Base-by-base conservation (phyloP, 805 yeast species). In the Pichia cabralensis region DNA sequence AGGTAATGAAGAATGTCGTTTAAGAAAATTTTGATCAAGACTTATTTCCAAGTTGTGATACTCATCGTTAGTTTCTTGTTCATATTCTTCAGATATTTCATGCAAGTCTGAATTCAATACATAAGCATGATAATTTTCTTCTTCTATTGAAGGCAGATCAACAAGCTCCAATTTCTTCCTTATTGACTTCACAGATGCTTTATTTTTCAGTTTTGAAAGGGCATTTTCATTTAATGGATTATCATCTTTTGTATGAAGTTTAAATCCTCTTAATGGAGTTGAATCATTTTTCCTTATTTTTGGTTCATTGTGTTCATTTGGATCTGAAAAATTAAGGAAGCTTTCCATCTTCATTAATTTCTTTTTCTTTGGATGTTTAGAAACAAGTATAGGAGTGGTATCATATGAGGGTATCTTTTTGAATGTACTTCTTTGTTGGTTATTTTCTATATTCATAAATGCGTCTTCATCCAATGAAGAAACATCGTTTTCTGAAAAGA, bases 271-370 rank as follows among this genome's bases (percentile, higher is more conserved):
- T 8, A 37, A 20, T 15, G 35, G 35, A 5, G 14, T n/a, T n/a
- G n/a, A n/a, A n/a, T n/a, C n/a, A n/a, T n/a, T n/a, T n/a, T n/a
- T n/a, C n/a, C n/a, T n/a, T n/a, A n/a, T n/a, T n/a, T n/a, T n/a
- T n/a, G n/a, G n/a, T n/a, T n/a, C n/a, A n/a, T n/a, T n/a, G n/a
- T n/a, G n/a, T n/a, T n/a, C n/a, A n/a, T n/a, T n/a, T n/a, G n/a
- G n/a, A n/a, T n/a, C n/a, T n/a, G n/a, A 15, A 14, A 42, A 36
- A 21, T 48, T 47, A 18, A 53, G 26, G 23, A 54, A 54, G 29
- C 58, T 53, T 39, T 54, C 59, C 35, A 49, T 54, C 32, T 54
- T 54, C 33, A 54, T 11, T 7, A 54, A 26, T 28, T 39, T 42
- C 26, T 41, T 43, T 32, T 43, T 40, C 14, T 33, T 21, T 12